These are phyloP conservation scores for Pisolithus tinctorius DNA, from an alignment of 768 basidiomycete species.

Conservation along the genomic window DNA sequence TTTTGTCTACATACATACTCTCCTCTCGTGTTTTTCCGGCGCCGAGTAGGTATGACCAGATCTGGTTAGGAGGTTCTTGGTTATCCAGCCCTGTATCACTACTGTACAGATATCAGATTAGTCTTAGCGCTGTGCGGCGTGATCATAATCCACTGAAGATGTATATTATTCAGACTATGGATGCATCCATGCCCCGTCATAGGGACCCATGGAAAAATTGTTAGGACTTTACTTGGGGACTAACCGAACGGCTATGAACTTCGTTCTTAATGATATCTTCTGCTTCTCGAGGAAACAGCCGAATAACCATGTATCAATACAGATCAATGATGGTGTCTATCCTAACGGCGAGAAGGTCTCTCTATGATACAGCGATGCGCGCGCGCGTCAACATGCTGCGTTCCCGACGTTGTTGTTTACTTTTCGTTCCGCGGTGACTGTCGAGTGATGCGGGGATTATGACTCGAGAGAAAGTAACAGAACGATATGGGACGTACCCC, in stretches of 20 bases:
- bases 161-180: no score
- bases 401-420: slow-evolving; percentile 17
- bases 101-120: slow-evolving; percentile 14
- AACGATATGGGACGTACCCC: slow-evolving; percentile 54
- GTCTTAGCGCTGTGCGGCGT: neutral
- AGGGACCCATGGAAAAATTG: no score
- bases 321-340: neutral
- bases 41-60: neutral
- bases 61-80: neutral
- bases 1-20: no score
- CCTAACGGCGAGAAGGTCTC: neutral
- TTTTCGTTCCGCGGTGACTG: slow-evolving; percentile 52
- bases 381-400: neutral
- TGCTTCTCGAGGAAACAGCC: no score
- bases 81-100: slow-evolving; percentile 19
- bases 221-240: no score
- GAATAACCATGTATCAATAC: slow-evolving; percentile 1
- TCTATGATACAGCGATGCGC: neutral
- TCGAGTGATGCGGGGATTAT: neutral
- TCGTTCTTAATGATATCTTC: no score
- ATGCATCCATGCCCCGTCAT: no score
- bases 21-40: no score
- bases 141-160: no score
- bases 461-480: neutral
- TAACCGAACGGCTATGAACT: no score